phyloP scores from a whole-genome alignment of 2,329 filamentous ascomycete genomes.

The Ophiosphaerella narmari region DNA sequence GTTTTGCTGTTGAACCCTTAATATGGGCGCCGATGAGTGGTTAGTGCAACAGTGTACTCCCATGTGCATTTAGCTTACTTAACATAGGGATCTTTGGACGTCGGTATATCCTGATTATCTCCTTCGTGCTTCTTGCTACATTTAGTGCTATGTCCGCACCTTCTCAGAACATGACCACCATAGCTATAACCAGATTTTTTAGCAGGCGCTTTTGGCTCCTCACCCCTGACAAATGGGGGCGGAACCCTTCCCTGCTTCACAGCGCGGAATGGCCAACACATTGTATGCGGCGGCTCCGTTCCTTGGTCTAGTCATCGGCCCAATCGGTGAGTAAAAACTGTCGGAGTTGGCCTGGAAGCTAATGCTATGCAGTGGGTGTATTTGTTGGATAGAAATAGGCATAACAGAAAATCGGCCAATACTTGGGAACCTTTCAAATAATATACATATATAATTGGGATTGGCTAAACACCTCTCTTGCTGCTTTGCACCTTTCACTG shows the following conservation, averaged over 20 bases:
- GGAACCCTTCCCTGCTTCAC: conserved; percentile 34
- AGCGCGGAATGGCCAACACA: conserved; percentile 53
- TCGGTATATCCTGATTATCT: conserved; percentile 44
- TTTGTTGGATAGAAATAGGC: conserved; percentile 8
- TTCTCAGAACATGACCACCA: conserved; percentile 49
- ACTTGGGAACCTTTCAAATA: no score
- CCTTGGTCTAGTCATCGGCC: conserved; percentile 53
- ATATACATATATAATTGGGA: no score
- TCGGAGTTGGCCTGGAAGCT: no score
- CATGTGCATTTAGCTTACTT: neutral
- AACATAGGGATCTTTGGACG: conserved; percentile 61
- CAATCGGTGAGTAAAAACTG: conserved; percentile 37
- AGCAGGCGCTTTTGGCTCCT: conserved; percentile 50
- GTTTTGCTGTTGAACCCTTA: conserved; percentile 65
- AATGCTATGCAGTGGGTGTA: conserved; percentile 12
- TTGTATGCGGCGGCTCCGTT: conserved; percentile 53
- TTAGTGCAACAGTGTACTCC: neutral
- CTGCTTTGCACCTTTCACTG: no score
- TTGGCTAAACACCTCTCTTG: no score
- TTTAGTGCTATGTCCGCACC: conserved; percentile 51
- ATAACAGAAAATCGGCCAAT: no score
- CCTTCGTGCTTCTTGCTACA: conserved; percentile 44
- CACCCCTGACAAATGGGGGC: conserved; percentile 51
- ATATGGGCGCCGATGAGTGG: conserved; percentile 62
- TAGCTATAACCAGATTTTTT: conserved; percentile 55